Percentiles rank a stretch among this genome's conserved stretches.
phyloP scores from a whole-genome alignment of 257 asterid species.

The Knoxia roxburghii region DNA sequence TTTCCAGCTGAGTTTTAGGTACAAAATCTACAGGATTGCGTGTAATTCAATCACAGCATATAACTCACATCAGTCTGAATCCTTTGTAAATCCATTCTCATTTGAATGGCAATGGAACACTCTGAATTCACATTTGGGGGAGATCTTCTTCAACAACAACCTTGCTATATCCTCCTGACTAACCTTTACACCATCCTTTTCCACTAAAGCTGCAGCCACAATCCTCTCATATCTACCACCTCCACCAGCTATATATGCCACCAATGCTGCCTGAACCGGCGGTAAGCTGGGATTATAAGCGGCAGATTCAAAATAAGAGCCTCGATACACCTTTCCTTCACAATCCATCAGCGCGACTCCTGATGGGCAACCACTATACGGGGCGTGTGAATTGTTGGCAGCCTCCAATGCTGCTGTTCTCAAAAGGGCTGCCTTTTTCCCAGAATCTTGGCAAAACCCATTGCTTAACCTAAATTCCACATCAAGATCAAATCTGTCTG shows the following conservation, averaged over 20 bases:
- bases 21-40: slow-evolving; percentile 10
- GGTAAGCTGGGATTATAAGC: slow-evolving; percentile 88
- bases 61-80: background rate
- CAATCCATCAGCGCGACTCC: slow-evolving; percentile 82
- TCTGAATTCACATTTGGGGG: slow-evolving; percentile 58
- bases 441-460: slow-evolving; percentile 27
- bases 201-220: slow-evolving; percentile 81
- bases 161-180: slow-evolving; percentile 65
- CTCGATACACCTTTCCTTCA: slow-evolving; percentile 63
- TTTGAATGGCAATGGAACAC: slow-evolving; percentile 40
- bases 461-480: slow-evolving; percentile 18
- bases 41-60: background rate
- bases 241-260: slow-evolving; percentile 61
- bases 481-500: slow-evolving; percentile 16
- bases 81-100: slow-evolving; percentile 22
- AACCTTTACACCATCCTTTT: slow-evolving; percentile 50
- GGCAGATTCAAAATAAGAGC: slow-evolving; percentile 77
- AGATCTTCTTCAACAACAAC: slow-evolving; percentile 50
- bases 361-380: slow-evolving; percentile 77
- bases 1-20: background rate
- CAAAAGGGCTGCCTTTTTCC: slow-evolving; percentile 23
- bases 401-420: slow-evolving; percentile 55
- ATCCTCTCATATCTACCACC: slow-evolving; percentile 69
- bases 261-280: slow-evolving; percentile 82
- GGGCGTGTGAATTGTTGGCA: slow-evolving; percentile 78